Base-by-base conservation (phyloP, 768 basidiomycete species). In the Boletus fagicola region DNA sequence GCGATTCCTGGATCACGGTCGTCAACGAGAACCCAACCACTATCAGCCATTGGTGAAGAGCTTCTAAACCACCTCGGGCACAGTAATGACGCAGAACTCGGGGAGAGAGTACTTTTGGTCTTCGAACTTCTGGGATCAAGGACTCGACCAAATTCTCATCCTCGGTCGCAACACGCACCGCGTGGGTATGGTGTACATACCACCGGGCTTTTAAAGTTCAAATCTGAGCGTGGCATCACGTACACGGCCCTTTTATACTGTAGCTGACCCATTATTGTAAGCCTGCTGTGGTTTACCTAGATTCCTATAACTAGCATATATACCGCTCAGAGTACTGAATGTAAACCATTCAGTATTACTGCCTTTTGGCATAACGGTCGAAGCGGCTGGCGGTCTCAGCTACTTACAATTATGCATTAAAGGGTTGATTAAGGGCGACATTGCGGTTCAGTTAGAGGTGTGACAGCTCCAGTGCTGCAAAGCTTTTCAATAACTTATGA, bases 1-100 rank as follows among this genome's bases (percentile, higher is more conserved):
- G 36, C 11, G 45, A 59, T 58, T 24, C 30, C 56, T 30, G 31
- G 30, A 26, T 46, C 49, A 30, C 57, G 44, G 26, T 59, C 58
- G 20, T 49, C 48, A 7, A 49, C 43, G 22, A 44, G 33, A 28
- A 53, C 35, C 11, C 31, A 51, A 16, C 26, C 16, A 26, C 4
- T 31, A 10, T 44, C 51, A 18, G 44, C 39, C 43, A 46, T 53
- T 13, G 24, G 24, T 33, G 13, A 33, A 13, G 6, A 42, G 24
- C 9, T 16, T 26, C 5, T 9, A 20, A 31, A 22, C 31, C 20
- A 12, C 12, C 12, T 30, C 20, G 5, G 30, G 30, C 48, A 31
- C 20, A 28, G 35, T 31, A 30, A 30, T 31, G 36, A 49, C 24
- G 13, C n/a, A 30, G 10, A 22, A 22, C 49, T n/a, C 22, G 30